phyloP scores from a whole-genome alignment of 1,284 basidiomycete species.

The Ganoderma leucocontextum region DNA sequence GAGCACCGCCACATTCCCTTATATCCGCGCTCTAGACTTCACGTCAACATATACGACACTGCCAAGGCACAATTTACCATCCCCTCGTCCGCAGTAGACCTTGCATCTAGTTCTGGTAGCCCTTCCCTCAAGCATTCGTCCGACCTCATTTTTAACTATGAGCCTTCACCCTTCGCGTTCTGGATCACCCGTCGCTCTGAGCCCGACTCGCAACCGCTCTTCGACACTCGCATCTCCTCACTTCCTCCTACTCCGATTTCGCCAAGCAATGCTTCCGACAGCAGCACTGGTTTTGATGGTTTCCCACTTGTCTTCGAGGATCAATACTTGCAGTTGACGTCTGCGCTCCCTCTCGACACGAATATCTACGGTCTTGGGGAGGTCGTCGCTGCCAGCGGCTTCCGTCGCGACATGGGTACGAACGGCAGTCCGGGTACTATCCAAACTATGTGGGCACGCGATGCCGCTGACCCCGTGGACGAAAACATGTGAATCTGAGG shows the following conservation, averaged over 20 bases:
- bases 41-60: constrained; percentile 78
- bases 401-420: constrained; percentile 68
- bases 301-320: constrained; percentile 81
- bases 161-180: constrained; percentile 74
- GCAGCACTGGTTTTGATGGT: constrained; percentile 59
- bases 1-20: constrained; percentile 4
- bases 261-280: constrained; percentile 54
- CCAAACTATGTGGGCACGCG: constrained; percentile 78
- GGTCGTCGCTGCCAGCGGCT: constrained; percentile 71
- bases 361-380: constrained; percentile 87
- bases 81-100: constrained; percentile 62
- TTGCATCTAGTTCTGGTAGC: constrained; percentile 48
- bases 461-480: constrained; percentile 64
- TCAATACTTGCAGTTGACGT: constrained; percentile 73
- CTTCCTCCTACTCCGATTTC: constrained; percentile 64
- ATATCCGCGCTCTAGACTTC: constrained; percentile 55
- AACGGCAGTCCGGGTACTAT: constrained; percentile 63
- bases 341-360: constrained; percentile 66
- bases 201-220: constrained; percentile 65
- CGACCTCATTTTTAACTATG: constrained; percentile 76
- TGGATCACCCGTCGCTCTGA: constrained; percentile 78
- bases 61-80: constrained; percentile 71
- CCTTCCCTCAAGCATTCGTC: constrained; percentile 48
- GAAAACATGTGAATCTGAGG: constrained; percentile 59
- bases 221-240: constrained; percentile 74